Percentiles rank a stretch among this genome's conserved stretches.
phyloP scores from a whole-genome alignment of 441 rosid species.

The Cnidoscolus chayamansa region DNA sequence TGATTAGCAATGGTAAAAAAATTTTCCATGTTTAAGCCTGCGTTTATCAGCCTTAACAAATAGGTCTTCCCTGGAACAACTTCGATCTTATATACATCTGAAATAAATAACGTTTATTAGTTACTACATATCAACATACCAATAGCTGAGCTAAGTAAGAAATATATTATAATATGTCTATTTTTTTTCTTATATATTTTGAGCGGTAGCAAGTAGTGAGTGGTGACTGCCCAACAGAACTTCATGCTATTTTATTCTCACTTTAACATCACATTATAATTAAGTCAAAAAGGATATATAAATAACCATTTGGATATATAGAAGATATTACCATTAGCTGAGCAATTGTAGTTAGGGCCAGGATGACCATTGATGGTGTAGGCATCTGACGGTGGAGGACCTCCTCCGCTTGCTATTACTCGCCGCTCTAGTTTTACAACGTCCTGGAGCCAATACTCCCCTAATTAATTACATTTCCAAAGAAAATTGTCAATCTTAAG shows the following conservation, averaged over 20 bases:
- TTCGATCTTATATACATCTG: constrained; percentile 62
- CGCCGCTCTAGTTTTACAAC: constrained; percentile 57
- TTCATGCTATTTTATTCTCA: too few relatives aligned
- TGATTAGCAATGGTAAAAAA: constrained; percentile 82
- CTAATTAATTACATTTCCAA: constrained; percentile 26
- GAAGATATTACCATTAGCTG: constrained; percentile 47
- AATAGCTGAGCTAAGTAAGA: too few relatives aligned
- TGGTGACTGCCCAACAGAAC: not conserved
- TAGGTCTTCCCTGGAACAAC: constrained; percentile 76
- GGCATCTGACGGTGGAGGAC: constrained; percentile 71
- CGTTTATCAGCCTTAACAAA: constrained; percentile 69
- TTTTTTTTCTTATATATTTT: not conserved
- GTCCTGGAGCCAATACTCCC: constrained; percentile 79
- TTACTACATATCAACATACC: not conserved
- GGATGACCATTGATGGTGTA: constrained; percentile 81
- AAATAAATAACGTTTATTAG: constrained; percentile 12
- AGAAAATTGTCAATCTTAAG: not conserved
- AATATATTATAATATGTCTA: not conserved
- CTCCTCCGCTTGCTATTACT: constrained; percentile 63
- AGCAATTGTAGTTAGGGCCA: constrained; percentile 81
- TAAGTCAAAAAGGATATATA: too few relatives aligned
- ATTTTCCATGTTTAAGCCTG: constrained; percentile 73
- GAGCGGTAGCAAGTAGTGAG: not conserved
- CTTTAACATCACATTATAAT: not conserved
- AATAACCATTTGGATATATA: not conserved